These are phyloP conservation scores for Psidium friedrichsthalianum DNA, from an alignment of 345 rosid species.

Conservation along the genomic window DNA sequence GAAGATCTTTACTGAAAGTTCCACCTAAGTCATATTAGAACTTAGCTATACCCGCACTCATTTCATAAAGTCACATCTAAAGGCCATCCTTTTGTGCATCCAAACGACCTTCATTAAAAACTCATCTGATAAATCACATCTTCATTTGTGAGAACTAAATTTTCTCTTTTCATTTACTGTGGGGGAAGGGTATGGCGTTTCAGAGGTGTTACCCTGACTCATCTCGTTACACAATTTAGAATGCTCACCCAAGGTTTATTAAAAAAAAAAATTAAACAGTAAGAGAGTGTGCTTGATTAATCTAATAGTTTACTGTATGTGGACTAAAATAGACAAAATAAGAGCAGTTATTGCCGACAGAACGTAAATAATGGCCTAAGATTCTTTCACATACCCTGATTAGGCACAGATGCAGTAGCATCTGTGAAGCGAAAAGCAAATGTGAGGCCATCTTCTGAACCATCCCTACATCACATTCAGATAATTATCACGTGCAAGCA, in stretches of 20 bases:
- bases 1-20: neutral
- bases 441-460: conserved; percentile 80
- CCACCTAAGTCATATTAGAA: neutral
- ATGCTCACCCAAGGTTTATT: neutral
- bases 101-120: neutral
- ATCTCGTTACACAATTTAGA: neutral
- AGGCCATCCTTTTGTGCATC: neutral
- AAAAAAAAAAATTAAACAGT: neutral
- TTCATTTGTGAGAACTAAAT: neutral
- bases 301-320: neutral
- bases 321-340: neutral
- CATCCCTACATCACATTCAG: conserved; percentile 51
- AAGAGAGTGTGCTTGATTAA: neutral
- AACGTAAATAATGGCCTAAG: neutral
- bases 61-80: neutral
- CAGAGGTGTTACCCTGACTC: neutral
- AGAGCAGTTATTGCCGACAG: neutral
- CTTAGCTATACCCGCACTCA: neutral
- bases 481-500: neutral
- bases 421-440: conserved; percentile 98
- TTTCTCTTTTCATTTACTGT: neutral
- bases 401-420: conserved; percentile 60
- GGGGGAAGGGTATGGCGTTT: neutral
- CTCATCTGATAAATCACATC: neutral
- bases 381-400: conserved; percentile 55